Evolutionary conservation across 805 yeast species (phyloP).

Genomic region (Wickerhamiella azymoides): DNA sequence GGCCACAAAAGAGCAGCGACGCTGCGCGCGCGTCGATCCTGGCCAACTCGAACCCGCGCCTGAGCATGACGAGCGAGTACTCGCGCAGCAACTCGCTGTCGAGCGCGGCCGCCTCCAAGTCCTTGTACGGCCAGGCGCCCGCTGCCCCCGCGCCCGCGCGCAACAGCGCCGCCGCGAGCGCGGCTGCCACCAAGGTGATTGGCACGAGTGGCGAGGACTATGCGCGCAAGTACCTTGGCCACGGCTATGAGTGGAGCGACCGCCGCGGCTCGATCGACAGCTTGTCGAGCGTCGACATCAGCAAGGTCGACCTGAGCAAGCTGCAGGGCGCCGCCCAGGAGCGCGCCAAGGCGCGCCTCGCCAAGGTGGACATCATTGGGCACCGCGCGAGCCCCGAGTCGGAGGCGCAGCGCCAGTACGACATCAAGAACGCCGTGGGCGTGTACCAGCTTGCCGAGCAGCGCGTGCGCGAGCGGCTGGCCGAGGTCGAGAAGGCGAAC

Average conservation of each 20-base stretch:
- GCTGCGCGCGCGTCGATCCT: slow-evolving; percentile 27
- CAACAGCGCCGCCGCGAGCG: slow-evolving; percentile 18
- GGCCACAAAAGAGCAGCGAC: slow-evolving; percentile 18
- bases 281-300: slow-evolving; percentile 4
- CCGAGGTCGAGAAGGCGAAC: slow-evolving; percentile 30
- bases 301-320: slow-evolving; percentile 16
- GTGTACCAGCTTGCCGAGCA: slow-evolving; percentile 20
- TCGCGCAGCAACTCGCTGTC: slow-evolving; percentile 35
- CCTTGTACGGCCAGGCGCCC: slow-evolving; percentile 9
- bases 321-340: slow-evolving; percentile 23
- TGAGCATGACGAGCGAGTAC: slow-evolving; percentile 31
- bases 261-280: slow-evolving; percentile 8
- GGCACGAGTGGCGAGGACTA: slow-evolving; percentile 22
- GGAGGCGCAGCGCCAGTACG: slow-evolving; percentile 13
- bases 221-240: slow-evolving; percentile 24
- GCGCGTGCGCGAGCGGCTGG: slow-evolving; percentile 23
- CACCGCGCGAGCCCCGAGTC: slow-evolving; percentile 14
- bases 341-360: slow-evolving; percentile 21
- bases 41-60: slow-evolving; percentile 24
- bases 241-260: slow-evolving; percentile 25
- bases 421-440: slow-evolving; percentile 17
- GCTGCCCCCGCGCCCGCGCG: slow-evolving; percentile 6
- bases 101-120: slow-evolving; percentile 35
- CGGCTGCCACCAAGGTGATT: slow-evolving; percentile 24
- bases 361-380: slow-evolving; percentile 17